These are phyloP conservation scores for Lactarius sp. DNA, from an alignment of 768 basidiomycete species.

Conservation along the genomic window DNA sequence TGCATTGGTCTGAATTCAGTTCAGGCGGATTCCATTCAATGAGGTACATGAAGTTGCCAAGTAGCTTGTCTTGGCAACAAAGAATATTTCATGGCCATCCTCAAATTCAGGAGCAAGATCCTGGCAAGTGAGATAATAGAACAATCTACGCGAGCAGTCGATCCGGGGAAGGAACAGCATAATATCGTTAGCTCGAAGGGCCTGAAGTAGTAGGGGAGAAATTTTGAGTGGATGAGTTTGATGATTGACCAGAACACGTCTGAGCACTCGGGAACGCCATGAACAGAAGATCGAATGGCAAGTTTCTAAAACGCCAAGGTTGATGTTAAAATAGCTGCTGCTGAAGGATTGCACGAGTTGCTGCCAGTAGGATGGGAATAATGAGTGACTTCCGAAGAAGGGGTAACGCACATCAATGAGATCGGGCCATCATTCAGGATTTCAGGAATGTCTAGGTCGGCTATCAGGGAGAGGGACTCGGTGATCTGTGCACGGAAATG, in stretches of 20 bases:
- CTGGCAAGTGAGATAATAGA: slow-evolving; percentile 86
- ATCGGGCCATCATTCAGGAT: no score
- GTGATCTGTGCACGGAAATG: no score
- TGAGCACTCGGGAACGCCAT: no score
- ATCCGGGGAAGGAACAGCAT: slow-evolving; percentile 31
- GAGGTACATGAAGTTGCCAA: slow-evolving; percentile 80
- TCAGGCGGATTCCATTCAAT: slow-evolving; percentile 72
- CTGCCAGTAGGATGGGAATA: slow-evolving; percentile 31
- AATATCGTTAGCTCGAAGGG: slow-evolving; percentile 40
- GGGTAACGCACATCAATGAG: no score
- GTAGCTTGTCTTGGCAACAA: slow-evolving; percentile 60
- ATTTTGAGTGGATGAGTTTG: no score
- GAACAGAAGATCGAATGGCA: no score
- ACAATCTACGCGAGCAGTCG: slow-evolving; percentile 71
- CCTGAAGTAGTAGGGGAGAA: slow-evolving; percentile 36
- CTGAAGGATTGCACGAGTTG: slow-evolving; percentile 67
- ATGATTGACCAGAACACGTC: no score
- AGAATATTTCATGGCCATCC: slow-evolving; percentile 66
- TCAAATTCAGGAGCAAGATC: slow-evolving; percentile 43
- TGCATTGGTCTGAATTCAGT: slow-evolving; percentile 57
- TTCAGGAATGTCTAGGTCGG: no score
- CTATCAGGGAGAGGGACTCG: no score
- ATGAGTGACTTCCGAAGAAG: no score
- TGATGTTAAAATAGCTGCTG: no score
- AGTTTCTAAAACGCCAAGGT: no score